Conservation (phyloP, 306 rosid species). For the Geum urbanum region DNA sequence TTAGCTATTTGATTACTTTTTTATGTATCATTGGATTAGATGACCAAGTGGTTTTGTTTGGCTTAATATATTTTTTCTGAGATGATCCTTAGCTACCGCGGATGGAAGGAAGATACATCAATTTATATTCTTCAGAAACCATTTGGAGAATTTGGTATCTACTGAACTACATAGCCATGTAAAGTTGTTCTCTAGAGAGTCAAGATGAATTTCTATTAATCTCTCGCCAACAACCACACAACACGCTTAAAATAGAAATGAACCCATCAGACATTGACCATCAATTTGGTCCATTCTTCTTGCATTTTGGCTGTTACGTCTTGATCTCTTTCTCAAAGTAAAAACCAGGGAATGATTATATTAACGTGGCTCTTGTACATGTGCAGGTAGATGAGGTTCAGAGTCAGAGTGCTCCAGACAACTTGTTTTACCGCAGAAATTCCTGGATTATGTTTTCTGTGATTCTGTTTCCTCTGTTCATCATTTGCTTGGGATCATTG, state of each 20-base stretch:
- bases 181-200: neutral
- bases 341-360: neutral
- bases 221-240: neutral
- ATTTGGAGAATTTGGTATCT: too few relatives aligned
- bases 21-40: neutral
- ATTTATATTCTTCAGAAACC: too few relatives aligned
- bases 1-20: neutral
- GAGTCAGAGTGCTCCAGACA: constrained; percentile 4
- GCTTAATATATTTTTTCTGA: neutral
- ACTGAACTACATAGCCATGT: neutral
- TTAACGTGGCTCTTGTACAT: neutral
- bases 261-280: neutral
- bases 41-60: neutral
- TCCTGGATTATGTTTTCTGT: neutral
- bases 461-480: neutral
- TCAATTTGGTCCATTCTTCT: neutral
- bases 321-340: too few relatives aligned
- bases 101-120: neutral
- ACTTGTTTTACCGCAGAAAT: neutral
- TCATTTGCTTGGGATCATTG: neutral
- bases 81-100: neutral
- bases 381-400: constrained; percentile 4
- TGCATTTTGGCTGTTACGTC: neutral
- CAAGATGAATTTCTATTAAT: neutral
- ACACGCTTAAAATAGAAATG: neutral